Evolutionary conservation across 2,329 filamentous ascomycete species (phyloP).

Genomic region (Truncatella angustata): DNA sequence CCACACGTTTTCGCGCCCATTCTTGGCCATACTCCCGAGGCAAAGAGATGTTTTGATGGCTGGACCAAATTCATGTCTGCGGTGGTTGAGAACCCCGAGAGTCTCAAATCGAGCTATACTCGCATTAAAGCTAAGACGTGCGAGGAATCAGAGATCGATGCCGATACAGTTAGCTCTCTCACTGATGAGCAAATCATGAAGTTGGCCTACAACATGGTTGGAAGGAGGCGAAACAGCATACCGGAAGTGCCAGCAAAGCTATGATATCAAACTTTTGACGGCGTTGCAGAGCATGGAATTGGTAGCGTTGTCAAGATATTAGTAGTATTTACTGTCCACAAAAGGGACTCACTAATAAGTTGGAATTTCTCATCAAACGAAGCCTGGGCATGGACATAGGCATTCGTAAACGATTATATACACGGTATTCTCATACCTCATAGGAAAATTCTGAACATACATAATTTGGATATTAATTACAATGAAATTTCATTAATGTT

Average conservation of each 20-base stretch:
- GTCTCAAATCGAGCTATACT: constrained; percentile 39
- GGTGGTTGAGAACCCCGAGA: constrained; percentile 33
- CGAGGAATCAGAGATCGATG: constrained; percentile 44
- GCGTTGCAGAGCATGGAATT: neutral
- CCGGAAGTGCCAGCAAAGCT: constrained; percentile 18
- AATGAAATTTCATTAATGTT: too few species aligned
- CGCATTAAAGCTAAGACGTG: constrained; percentile 50
- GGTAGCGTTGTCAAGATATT: too few species aligned
- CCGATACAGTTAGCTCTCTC: constrained; percentile 40
- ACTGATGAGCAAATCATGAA: constrained; percentile 41
- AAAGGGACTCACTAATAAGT: too few species aligned
- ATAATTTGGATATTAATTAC: too few species aligned
- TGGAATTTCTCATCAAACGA: too few species aligned
- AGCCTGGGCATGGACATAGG: too few species aligned
- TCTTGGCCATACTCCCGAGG: constrained; percentile 43
- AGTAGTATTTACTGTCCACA: too few species aligned
- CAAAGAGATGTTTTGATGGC: constrained; percentile 50
- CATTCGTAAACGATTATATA: too few species aligned
- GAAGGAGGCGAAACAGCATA: constrained; percentile 14
- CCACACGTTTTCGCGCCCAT: constrained; percentile 70
- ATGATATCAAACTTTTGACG: constrained; percentile 1
- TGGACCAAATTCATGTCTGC: constrained; percentile 56
- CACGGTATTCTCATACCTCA: too few species aligned
- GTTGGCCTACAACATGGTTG: constrained; percentile 32
- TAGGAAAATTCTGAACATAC: too few species aligned